Evolutionary conservation across 805 yeast genomes (phyloP), one percentile per base, ranked within the genome.

Genomic region (Blastobotrys attinorum): DNA sequence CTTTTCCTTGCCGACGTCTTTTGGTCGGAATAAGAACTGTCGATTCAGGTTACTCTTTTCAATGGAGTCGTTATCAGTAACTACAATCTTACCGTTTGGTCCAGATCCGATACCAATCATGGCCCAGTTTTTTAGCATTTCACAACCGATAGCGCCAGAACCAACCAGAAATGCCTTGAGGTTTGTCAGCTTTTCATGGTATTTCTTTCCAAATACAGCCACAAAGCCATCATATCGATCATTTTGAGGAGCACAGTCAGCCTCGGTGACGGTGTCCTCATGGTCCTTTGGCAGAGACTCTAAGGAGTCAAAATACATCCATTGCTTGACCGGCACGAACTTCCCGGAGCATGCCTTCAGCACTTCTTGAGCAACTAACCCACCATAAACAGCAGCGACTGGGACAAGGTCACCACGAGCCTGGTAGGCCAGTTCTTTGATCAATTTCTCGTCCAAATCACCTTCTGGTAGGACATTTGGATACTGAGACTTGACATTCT

Each of bases 111-210:
- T 69, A 37, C 98, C 98, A 77, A 89, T 74, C 75, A 92, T 75
- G 3, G 98, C 96, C 97, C 97, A 92, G 60, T 87, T 89, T 67
- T 92, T 92, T 58, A 92, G 72, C 89, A 92, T 90, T 67, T 92
- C 98, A 70, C 98, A 92, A 32, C 98, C 98, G 70, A 92, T 92
- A 16, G 98, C 98, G 61, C 98, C 98, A 1, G 97, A 88, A 37
- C 98, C 98, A 33, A 92, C 98, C 52, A 92, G 70, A 64, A 92
- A 90, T 3, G 89, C 87, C 58, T 78, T 82, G 50, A 83, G 68
- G 63, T 89, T 86, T 31, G 85, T 77, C 46, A 92, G 67, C 36
- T 67, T 69, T 57, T 82, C 77, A 60, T 87, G 90, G 65, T 77
- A 86, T 35, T 76, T 77, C 39, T 75, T 60, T 47, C 98, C 98